Base-by-base conservation (phyloP, 345 rosid genomes). In the Cardamine chenopodiifolia region DNA sequence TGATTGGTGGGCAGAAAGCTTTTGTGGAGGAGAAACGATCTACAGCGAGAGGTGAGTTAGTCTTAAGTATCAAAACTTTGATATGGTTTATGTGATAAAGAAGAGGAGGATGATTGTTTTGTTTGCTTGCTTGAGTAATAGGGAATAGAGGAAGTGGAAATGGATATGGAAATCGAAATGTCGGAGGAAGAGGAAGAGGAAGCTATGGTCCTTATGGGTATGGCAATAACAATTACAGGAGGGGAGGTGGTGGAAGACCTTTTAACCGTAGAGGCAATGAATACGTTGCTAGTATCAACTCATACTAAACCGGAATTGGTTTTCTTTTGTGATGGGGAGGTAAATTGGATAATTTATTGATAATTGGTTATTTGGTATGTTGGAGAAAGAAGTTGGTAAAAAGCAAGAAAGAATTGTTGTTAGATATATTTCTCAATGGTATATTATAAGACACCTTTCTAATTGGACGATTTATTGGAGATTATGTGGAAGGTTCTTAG, bases 1-100 rank as follows among this genome's bases (percentile, higher is more conserved):
- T 42, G 54, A 84, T 94, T 66, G 78, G 82, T 82, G 96, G 96
- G 52, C 86, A 82, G 37, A 85, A 76, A 52, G 95, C 84, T 49
- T 81, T 80, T 32, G 88, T 94, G 60, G 98, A 94, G 78, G 92
- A 86, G 78, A 91, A 94, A 29, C 68, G 35, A 61, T 75, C 79
- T 6, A 68, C 64, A 52, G 6, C 14, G 2, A 75, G 61, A 61
- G 70, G 79, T 68, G 69, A 75, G 73, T 28, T 67, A 32, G 45
- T 37, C 15, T 10, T 15, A 32, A 28, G 56, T 67, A 48, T 4
- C n/a, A 17, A 42, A 62, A 6, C 10, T 22, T 12, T 52, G 58
- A 69, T 52, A 52, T 15, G 55, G 28, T 11, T 3, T 2, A 54
- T 53, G 32, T 23, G 23, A 52, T 4, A 11, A 40, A 22, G 55